Percentiles rank a stretch among this genome's conserved stretches.
These are phyloP conservation scores for Xylaria digitata DNA, from an alignment of 2,329 filamentous ascomycete species.

Conservation along the genomic window DNA sequence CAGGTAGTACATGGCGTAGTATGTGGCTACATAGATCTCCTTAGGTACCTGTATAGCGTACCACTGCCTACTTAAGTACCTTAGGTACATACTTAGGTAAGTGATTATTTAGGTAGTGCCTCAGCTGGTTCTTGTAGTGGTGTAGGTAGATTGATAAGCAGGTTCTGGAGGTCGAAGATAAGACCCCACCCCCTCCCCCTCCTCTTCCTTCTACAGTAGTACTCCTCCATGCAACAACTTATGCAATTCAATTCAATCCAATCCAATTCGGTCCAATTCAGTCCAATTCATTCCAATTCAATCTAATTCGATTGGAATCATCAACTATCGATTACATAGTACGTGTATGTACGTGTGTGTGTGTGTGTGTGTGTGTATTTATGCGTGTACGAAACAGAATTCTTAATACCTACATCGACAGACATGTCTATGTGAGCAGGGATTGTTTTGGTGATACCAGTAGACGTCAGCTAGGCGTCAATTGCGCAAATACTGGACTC, in stretches of 20 bases:
- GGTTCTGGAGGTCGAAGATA: not conserved
- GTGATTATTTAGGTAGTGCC: too few relatives aligned
- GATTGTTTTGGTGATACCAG: not conserved
- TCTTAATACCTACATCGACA: not conserved
- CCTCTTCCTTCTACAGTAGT: too few relatives aligned
- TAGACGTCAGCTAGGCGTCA: conserved; percentile 8
- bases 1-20: too few relatives aligned
- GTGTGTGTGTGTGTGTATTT: too few relatives aligned
- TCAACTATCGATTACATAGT: not conserved
- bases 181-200: too few relatives aligned
- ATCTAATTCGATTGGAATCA: not conserved
- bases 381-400: not conserved
- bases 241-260: not conserved
- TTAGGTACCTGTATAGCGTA: too few relatives aligned
- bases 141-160: conserved; percentile 1
- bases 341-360: not conserved
- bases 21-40: too few relatives aligned
- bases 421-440: not conserved
- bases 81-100: too few relatives aligned
- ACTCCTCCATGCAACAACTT: too few relatives aligned
- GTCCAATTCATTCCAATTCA: not conserved
- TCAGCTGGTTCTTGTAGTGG: too few relatives aligned
- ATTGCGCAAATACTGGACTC: not conserved
- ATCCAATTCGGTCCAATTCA: not conserved
- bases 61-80: too few relatives aligned